Evolutionary conservation across 805 yeast species (phyloP).

Genomic region (Lachancea waltii): DNA sequence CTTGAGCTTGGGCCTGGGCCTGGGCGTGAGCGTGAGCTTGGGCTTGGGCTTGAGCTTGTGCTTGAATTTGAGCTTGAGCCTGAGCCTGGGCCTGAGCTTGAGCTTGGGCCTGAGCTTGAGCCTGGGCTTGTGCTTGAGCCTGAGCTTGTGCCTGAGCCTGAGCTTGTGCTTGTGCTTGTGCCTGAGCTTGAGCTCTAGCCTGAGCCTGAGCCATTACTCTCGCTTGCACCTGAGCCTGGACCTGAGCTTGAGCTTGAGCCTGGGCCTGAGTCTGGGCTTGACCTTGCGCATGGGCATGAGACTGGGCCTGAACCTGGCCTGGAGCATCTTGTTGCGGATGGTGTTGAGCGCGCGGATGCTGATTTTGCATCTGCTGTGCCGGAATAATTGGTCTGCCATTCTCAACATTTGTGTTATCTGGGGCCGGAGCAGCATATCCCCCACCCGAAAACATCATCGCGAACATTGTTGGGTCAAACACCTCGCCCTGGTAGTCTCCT

Average conservation of each 20-base stretch:
- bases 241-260: background rate
- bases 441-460: constrained; percentile 10
- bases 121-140: background rate
- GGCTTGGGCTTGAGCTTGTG: constrained; percentile 2
- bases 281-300: constrained; percentile 3
- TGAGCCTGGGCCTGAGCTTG: constrained; percentile 1
- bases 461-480: constrained; percentile 24
- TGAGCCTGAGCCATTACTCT: constrained; percentile 2
- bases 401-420: constrained; percentile 6
- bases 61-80: background rate
- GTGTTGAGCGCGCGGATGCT: constrained; percentile 17
- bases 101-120: background rate
- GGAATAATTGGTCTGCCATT: background rate
- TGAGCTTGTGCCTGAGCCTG: background rate
- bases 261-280: constrained; percentile 2
- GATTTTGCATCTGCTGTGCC: constrained; percentile 24
- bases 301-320: constrained; percentile 4
- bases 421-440: constrained; percentile 8
- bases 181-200: constrained; percentile 5
- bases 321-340: constrained; percentile 16
- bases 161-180: background rate
- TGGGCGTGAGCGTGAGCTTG: constrained; percentile 1
- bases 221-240: constrained; percentile 3
- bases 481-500: constrained; percentile 33
- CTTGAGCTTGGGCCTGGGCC: constrained; percentile 1